phyloP scores from a whole-genome alignment of 352 stramenopile species.

The Phytophthora pluvialis region DNA sequence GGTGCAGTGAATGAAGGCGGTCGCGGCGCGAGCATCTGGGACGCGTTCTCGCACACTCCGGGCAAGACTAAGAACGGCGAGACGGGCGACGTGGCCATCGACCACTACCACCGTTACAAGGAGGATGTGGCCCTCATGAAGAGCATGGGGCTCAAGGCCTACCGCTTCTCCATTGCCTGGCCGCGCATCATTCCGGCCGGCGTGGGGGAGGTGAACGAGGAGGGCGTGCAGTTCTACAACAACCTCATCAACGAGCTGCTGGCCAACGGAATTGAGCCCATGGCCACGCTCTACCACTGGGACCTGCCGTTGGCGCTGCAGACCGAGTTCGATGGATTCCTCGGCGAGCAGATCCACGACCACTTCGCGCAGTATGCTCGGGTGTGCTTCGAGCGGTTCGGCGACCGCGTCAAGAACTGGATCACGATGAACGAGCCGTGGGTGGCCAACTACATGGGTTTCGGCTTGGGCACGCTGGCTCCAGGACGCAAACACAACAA shows the following conservation, averaged over 20 bases:
- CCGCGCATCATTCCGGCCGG: slow-evolving; percentile 92
- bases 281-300: slow-evolving; percentile 93
- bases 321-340: slow-evolving; percentile 77
- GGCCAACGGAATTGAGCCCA: slow-evolving; percentile 81
- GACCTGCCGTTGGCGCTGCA: slow-evolving; percentile 57
- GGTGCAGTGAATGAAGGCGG: slow-evolving; percentile 83
- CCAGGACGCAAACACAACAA: slow-evolving; percentile 55
- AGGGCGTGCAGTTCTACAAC: slow-evolving; percentile 92
- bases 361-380: slow-evolving; percentile 83
- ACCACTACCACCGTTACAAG: slow-evolving; percentile 92
- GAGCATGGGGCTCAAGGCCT: slow-evolving; percentile 86
- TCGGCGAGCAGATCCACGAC: slow-evolving; percentile 46
- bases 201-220: slow-evolving; percentile 74
- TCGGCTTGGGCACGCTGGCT: slow-evolving; percentile 83
- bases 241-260: slow-evolving; percentile 88
- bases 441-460: slow-evolving; percentile 83
- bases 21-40: slow-evolving; percentile 89
- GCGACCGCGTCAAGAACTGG: slow-evolving; percentile 92
- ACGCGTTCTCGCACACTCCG: slow-evolving; percentile 80
- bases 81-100: slow-evolving; percentile 86
- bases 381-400: slow-evolving; percentile 91
- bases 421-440: slow-evolving; percentile 94
- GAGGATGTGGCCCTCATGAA: slow-evolving; percentile 94
- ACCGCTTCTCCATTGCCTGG: slow-evolving; percentile 93
- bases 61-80: slow-evolving; percentile 75